phyloP scores from a whole-genome alignment of 106 monocot species.

The Dioscorea alata region DNA sequence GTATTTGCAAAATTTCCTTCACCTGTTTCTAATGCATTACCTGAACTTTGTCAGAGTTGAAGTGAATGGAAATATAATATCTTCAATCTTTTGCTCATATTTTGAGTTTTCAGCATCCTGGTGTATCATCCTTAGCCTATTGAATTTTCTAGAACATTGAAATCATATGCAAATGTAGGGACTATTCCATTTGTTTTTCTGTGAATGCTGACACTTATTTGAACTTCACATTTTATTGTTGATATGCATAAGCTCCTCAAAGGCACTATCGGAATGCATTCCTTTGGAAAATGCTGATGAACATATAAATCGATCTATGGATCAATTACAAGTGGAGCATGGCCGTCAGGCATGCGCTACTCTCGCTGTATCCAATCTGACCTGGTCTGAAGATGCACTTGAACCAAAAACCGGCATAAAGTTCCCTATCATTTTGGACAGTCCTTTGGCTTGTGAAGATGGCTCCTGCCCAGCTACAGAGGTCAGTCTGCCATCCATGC shows the following conservation, averaged over 20 bases:
- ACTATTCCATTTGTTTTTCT: background rate
- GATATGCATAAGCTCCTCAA: slow-evolving; percentile 42
- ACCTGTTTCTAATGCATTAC: background rate
- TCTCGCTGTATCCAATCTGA: slow-evolving; percentile 30
- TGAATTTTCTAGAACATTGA: too few species aligned
- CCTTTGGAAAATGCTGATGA: slow-evolving; percentile 29
- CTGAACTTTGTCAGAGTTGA: too few species aligned
- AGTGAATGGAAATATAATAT: background rate
- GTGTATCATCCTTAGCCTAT: background rate
- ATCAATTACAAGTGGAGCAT: slow-evolving; percentile 11
- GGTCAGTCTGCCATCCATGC: slow-evolving; percentile 13
- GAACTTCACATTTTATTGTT: background rate
- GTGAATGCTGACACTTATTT: slow-evolving; percentile 3
- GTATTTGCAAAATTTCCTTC: slow-evolving; percentile 11
- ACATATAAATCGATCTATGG: slow-evolving; percentile 13
- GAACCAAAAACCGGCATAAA: slow-evolving; percentile 89
- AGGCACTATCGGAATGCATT: slow-evolving; percentile 42
- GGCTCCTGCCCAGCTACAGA: slow-evolving; percentile 36
- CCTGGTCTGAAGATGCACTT: slow-evolving; percentile 48
- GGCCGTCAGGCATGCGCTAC: slow-evolving; percentile 29
- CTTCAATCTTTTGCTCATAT: background rate
- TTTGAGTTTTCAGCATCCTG: background rate
- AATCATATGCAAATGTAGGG: too few species aligned
- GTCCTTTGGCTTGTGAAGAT: slow-evolving; percentile 32
- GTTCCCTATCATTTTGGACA: slow-evolving; percentile 67